A percentile compares a stretch with the other conserved stretches of the same genome.
These are phyloP conservation scores for Kwoniella pini DNA, from an alignment of 768 basidiomycete genomes.

Conservation along the genomic window DNA sequence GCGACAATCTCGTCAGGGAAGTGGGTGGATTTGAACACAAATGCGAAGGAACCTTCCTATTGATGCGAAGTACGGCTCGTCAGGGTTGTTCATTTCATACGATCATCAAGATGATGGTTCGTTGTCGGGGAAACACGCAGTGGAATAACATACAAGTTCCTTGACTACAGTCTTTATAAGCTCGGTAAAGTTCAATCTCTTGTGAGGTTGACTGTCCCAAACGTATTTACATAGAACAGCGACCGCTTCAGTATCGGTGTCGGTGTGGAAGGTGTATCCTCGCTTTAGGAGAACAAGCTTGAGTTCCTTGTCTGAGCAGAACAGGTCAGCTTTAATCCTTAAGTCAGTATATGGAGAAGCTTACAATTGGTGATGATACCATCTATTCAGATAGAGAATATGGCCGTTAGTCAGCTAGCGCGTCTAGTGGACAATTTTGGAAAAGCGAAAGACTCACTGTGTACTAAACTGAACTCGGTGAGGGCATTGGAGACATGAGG, in stretches of 20 bases:
- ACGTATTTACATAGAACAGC: slow-evolving; percentile 95
- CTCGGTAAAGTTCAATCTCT: slow-evolving; percentile 81
- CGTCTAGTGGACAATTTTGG: neutral
- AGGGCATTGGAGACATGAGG: slow-evolving; percentile 80
- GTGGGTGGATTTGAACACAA: slow-evolving; percentile 96
- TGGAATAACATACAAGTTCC: slow-evolving; percentile 64
- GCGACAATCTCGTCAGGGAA: slow-evolving; percentile 95
- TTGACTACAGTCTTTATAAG: slow-evolving; percentile 93
- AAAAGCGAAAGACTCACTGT: slow-evolving; percentile 59
- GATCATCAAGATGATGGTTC: too few relatives aligned
- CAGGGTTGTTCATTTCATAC: neutral
- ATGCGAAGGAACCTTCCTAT: slow-evolving; percentile 93
- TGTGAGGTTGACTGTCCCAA: slow-evolving; percentile 86
- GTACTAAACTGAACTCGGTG: slow-evolving; percentile 85
- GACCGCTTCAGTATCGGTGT: slow-evolving; percentile 97
- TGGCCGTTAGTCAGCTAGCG: slow-evolving; percentile 2
- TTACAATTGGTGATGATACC: slow-evolving; percentile 94
- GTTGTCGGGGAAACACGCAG: too few relatives aligned
- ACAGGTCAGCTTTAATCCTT: neutral
- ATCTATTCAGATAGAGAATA: slow-evolving; percentile 57
- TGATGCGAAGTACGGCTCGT: neutral
- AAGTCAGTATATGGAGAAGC: neutral
- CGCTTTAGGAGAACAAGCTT: slow-evolving; percentile 91
- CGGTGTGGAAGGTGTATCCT: slow-evolving; percentile 88
- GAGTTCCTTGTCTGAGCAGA: slow-evolving; percentile 64